Evolutionary conservation across 192 early-diverging fungal genomes (phyloP).

Genomic region (Mortierella alpina): DNA sequence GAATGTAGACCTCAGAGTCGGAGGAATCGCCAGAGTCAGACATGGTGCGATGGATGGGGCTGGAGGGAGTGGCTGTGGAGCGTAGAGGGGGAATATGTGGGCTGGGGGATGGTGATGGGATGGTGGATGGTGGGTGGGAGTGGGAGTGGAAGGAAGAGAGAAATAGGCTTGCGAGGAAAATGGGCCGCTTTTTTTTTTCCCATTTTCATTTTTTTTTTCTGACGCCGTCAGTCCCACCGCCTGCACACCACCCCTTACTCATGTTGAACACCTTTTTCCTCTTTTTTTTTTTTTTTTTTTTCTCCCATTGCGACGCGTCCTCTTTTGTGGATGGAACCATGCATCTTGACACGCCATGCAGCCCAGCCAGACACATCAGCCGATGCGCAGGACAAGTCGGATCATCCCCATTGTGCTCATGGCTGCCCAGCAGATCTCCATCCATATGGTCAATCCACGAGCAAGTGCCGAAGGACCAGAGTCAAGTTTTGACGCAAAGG

Average conservation of each 20-base stretch:
- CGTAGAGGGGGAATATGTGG: not conserved
- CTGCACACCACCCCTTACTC: too few relatives aligned
- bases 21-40: constrained; percentile 52
- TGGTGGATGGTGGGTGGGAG: not conserved
- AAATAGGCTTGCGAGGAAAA: too few relatives aligned
- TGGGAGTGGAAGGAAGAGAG: not conserved
- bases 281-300: constrained; percentile 17
- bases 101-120: not conserved
- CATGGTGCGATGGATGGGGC: not conserved
- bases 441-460: not conserved
- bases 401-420: constrained; percentile 12
- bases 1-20: constrained; percentile 53
- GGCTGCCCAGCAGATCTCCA: not conserved
- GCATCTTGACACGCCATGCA: not conserved
- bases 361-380: not conserved
- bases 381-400: not conserved
- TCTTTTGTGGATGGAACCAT: not conserved
- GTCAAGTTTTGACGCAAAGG: constrained; percentile 25
- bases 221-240: too few relatives aligned
- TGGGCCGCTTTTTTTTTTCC: too few relatives aligned
- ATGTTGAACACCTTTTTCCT: not conserved
- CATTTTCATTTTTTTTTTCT: too few relatives aligned
- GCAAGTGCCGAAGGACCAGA: constrained; percentile 20
- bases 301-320: not conserved
- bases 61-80: too few relatives aligned